These are phyloP conservation scores for Diaporthe caulivora DNA, from an alignment of 2,329 filamentous ascomycete species.

Conservation along the genomic window DNA sequence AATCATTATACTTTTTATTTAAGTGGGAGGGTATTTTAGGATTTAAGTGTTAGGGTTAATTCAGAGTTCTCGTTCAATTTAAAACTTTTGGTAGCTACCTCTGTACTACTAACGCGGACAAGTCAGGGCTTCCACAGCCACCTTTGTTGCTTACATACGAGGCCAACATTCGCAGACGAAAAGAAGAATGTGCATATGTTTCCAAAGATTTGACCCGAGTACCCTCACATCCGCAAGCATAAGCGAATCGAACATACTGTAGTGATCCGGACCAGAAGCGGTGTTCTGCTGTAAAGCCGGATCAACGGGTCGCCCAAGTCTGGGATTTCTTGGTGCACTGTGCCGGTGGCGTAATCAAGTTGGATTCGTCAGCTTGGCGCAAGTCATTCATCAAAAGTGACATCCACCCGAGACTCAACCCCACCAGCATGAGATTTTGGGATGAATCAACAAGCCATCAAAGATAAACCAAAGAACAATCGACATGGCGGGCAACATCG, in stretches of 20 bases:
- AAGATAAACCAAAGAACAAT: background rate
- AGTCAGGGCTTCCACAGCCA: no score
- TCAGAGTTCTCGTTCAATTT: no score
- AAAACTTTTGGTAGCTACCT: no score
- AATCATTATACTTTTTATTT: no score
- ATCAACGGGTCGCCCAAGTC: background rate
- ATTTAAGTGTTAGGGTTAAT: no score
- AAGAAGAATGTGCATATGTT: no score
- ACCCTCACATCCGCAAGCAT: background rate
- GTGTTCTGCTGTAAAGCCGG: no score
- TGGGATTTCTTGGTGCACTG: background rate
- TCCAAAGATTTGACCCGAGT: no score
- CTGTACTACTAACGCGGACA: no score
- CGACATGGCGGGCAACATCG: conserved; percentile 7
- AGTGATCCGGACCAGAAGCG: background rate
- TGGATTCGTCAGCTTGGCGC: conserved; percentile 8
- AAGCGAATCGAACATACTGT: background rate
- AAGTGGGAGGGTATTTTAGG: no score
- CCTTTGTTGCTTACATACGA: no score
- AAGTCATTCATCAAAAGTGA: background rate
- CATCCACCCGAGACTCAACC: background rate
- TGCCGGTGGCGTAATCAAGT: conserved; percentile 11
- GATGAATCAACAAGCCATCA: background rate
- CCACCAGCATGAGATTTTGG: background rate
- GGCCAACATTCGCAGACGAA: no score